Evolutionary conservation across 2,329 filamentous ascomycete genomes (phyloP).

Genomic region (Hirsutella thompsonii): DNA sequence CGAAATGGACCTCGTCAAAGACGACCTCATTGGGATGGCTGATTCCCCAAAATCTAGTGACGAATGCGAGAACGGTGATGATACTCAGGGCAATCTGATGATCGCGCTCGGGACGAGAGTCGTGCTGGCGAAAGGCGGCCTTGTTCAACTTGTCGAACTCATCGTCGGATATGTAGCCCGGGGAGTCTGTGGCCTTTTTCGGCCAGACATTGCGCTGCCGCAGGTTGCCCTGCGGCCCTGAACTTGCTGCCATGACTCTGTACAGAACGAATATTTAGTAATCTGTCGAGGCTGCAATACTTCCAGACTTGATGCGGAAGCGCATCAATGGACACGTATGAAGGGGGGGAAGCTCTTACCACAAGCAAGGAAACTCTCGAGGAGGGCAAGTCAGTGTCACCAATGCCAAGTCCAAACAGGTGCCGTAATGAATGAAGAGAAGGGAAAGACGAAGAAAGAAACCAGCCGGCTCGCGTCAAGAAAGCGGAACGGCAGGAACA

Average conservation of each 20-base stretch:
- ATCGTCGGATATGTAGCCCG: slow-evolving; percentile 24
- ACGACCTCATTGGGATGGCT: slow-evolving; percentile 92
- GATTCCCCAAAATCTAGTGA: slow-evolving; percentile 93
- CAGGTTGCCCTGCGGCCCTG: slow-evolving; percentile 43
- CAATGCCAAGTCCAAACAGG: not conserved
- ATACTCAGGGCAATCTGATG: slow-evolving; percentile 68
- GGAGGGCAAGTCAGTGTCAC: not conserved
- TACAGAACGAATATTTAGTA: slow-evolving; percentile 9
- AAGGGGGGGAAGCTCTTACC: not conserved
- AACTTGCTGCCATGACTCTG: slow-evolving; percentile 31
- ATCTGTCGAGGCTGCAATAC: not conserved
- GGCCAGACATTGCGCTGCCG: slow-evolving; percentile 43
- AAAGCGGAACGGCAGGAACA: slow-evolving; percentile 1
- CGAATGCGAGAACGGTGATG: slow-evolving; percentile 73
- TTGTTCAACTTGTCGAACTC: slow-evolving; percentile 39
- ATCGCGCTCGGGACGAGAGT: slow-evolving; percentile 55
- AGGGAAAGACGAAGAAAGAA: not conserved
- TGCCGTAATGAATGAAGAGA: not conserved
- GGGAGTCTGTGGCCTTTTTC: slow-evolving; percentile 31
- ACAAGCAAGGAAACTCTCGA: not conserved
- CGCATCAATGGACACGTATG: not conserved
- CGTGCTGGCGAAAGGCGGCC: slow-evolving; percentile 18
- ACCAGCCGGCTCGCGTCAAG: not conserved
- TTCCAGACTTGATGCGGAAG: not conserved
- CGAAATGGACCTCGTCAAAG: slow-evolving; percentile 98